Evolutionary conservation across 768 basidiomycete species (phyloP).

Genomic region (Tricholoma sp.): DNA sequence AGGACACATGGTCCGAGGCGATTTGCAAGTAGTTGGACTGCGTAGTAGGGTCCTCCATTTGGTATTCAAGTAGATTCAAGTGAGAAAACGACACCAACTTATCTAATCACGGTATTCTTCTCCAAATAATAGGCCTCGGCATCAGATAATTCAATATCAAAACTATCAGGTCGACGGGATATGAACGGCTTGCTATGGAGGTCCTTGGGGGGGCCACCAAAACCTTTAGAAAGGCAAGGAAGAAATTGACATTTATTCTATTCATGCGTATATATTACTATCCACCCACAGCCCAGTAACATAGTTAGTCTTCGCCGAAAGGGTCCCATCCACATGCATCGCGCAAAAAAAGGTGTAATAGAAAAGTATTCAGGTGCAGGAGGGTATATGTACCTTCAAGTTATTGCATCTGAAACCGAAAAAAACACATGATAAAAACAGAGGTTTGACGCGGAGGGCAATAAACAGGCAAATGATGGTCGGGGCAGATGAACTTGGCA

Average conservation of each 20-base stretch:
- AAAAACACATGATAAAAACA: slow-evolving; percentile 5
- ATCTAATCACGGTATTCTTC: no score
- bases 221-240: no score
- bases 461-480: not conserved
- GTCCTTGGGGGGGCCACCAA: no score
- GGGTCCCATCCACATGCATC: not conserved
- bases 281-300: slow-evolving; percentile 4
- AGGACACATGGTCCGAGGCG: slow-evolving; percentile 56
- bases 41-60: slow-evolving; percentile 55
- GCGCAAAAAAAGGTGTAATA: not conserved
- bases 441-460: not conserved
- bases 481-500: not conserved
- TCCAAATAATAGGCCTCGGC: no score
- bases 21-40: slow-evolving; percentile 78
- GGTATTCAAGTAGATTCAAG: no score
- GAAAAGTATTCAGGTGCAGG: not conserved
- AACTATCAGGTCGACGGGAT: no score
- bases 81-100: no score
- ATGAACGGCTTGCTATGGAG: no score
- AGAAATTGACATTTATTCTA: not conserved
- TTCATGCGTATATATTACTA: not conserved
- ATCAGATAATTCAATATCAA: no score
- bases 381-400: slow-evolving; percentile 2
- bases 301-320: not conserved
- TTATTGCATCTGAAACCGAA: slow-evolving; percentile 3